phyloP scores from a whole-genome alignment of 2,329 filamentous ascomycete genomes.

The Hypoxylon sp. region DNA sequence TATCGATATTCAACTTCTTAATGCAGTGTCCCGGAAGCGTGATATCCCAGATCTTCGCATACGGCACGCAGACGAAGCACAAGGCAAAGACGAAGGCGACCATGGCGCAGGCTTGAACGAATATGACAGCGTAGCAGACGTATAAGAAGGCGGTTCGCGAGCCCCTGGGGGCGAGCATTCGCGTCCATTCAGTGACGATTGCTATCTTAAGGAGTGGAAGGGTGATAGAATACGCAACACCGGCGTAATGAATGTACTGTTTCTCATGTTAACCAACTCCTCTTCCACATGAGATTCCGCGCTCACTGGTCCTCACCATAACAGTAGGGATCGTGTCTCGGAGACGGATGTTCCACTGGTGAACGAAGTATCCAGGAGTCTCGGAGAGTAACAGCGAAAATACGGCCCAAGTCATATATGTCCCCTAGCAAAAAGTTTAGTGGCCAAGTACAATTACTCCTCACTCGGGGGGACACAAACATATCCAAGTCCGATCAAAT shows the following conservation, averaged over 20 bases:
- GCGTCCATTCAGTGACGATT: constrained; percentile 55
- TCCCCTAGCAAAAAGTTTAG: constrained; percentile 7
- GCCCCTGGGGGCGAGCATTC: constrained; percentile 41
- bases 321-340: constrained; percentile 39
- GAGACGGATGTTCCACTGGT: constrained; percentile 46
- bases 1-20: constrained; percentile 29
- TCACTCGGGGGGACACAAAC: constrained; percentile 2
- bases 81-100: constrained; percentile 30
- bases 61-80: constrained; percentile 40
- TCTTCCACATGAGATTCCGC: neutral
- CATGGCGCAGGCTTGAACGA: constrained; percentile 34
- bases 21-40: constrained; percentile 38
- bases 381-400: constrained; percentile 4
- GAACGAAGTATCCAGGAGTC: constrained; percentile 47
- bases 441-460: neutral
- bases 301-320: constrained; percentile 42
- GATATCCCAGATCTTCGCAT: constrained; percentile 41
- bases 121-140: constrained; percentile 33
- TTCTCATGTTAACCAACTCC: neutral
- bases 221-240: constrained; percentile 47
- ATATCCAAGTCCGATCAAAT: constrained; percentile 19
- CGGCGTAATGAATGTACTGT: constrained; percentile 42
- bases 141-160: constrained; percentile 40
- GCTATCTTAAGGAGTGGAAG: constrained; percentile 51
- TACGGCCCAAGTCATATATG: constrained; percentile 16